These are phyloP conservation scores for Tothia fuscella DNA, from an alignment of 2,329 filamentous ascomycete species.

Conservation along the genomic window DNA sequence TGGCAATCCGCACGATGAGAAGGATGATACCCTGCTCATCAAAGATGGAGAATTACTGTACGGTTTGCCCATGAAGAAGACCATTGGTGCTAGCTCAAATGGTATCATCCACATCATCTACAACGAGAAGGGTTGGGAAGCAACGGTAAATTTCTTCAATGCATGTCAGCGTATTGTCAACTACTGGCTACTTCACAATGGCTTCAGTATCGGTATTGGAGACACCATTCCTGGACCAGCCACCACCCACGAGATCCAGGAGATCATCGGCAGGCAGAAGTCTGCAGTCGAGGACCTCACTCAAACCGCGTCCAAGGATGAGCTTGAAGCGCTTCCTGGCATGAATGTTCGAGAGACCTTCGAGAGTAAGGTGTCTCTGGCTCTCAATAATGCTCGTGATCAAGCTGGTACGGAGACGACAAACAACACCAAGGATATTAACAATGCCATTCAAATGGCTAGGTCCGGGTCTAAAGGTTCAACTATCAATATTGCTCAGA, in stretches of 20 bases:
- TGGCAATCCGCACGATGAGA: constrained; percentile 50
- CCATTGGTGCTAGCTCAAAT: constrained; percentile 75
- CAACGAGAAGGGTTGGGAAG: constrained; percentile 81
- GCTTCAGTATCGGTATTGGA: constrained; percentile 96
- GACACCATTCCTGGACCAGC: constrained; percentile 85
- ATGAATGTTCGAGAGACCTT: constrained; percentile 99
- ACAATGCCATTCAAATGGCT: constrained; percentile 96
- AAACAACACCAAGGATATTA: constrained; percentile 84
- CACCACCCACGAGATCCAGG: constrained; percentile 76
- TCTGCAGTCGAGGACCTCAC: constrained; percentile 66
- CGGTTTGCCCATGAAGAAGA: constrained; percentile 86
- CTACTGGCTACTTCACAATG: constrained; percentile 93
- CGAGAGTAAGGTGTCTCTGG: constrained; percentile 91
- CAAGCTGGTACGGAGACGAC: constrained; percentile 88
- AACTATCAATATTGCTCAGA: constrained; percentile 98
- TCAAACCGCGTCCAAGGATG: constrained; percentile 66
- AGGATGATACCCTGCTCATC: constrained; percentile 70
- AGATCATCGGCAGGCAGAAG: constrained; percentile 72
- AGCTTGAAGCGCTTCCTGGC: constrained; percentile 84
- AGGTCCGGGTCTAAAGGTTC: constrained; percentile 96
- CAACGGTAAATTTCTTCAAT: constrained; percentile 90
- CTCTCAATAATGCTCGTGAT: constrained; percentile 90
- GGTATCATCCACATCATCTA: constrained; percentile 93
- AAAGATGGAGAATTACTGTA: constrained; percentile 82
- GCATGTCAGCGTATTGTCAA: constrained; percentile 89